phyloP scores from a whole-genome alignment of 331 rosid species.

The Telfairia occidentalis region DNA sequence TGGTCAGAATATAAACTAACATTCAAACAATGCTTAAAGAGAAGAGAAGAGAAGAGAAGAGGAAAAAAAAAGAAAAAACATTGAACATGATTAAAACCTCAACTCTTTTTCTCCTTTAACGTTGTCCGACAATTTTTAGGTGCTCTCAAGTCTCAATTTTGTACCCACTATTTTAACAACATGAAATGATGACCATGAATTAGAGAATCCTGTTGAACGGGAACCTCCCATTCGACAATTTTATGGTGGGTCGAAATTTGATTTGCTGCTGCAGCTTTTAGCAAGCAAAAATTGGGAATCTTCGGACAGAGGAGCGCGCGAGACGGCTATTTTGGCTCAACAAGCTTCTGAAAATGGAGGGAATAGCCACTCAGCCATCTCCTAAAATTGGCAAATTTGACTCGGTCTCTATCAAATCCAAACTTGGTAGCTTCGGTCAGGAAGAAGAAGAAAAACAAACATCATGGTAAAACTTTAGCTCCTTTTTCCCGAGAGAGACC shows the following conservation, averaged over 20 bases:
- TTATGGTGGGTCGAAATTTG: not conserved
- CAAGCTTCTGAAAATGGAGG: not conserved
- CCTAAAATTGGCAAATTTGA: conserved; percentile 1
- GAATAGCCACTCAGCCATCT: not conserved
- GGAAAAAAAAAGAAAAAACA: no score
- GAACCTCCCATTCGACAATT: not conserved
- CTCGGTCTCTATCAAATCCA: not conserved
- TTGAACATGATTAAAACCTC: no score
- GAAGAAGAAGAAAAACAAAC: not conserved
- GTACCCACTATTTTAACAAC: no score
- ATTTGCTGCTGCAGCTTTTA: not conserved
- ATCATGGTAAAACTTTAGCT: not conserved
- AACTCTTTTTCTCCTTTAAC: no score
- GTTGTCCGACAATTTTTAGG: no score
- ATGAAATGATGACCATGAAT: no score
- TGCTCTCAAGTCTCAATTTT: no score
- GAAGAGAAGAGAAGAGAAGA: no score
- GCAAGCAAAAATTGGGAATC: not conserved
- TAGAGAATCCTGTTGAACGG: not conserved
- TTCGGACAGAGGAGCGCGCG: not conserved
- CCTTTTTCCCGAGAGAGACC: not conserved
- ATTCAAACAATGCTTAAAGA: no score
- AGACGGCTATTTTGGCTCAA: not conserved
- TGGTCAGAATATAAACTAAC: no score
- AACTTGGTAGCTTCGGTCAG: not conserved